Base-by-base conservation (phyloP, 164 flowering plant species). In the Aristolochia contorta region DNA sequence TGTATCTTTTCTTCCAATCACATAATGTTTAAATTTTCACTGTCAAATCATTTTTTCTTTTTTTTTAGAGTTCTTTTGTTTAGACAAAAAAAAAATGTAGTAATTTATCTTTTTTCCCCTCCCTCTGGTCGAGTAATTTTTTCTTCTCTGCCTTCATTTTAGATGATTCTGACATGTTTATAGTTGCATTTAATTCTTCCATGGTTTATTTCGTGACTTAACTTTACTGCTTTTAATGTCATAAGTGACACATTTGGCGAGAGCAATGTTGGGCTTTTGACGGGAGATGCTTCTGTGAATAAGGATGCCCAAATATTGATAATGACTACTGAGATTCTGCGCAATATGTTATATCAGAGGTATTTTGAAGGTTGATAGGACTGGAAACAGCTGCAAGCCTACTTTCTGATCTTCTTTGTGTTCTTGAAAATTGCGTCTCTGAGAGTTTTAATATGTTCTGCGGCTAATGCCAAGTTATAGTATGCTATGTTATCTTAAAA, bases 321-420 rank as follows among this genome's bases (percentile, higher is more conserved):
- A 54, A 90, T 93, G 98, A 93, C 98, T 3, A 90, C 98, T 4
- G 98, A 90, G 74, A 90, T 93, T 71, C 72, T 90, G 71, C 82
- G 98, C 56, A 93, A 93, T 68, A 93, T 93, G 98, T 56, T 93
- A 60, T 93, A 93, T 68, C 93, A 82, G 66, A 87, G 97, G 98
- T 89, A 70, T 18, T 21, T 53, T 62, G 15, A 37, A 37, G 12
- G 43, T 6, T 8, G 30, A 37, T 37, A 37, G 43, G 10, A 4
- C 43, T 3, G 43, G 7, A 10, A 37, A 37, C 43, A 37, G 43
- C 43, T 37, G 43, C 43, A 37, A 3, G 43, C 43, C 43, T 37
- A 37, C 25, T 15, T 21, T 20, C 50, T 53, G 27, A 53, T 53
- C 25, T 19, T 43, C 43, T 19, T 16, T 41, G 52, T 61, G 47